phyloP scores from a whole-genome alignment of 1,284 basidiomycete genomes.

The Microbotryum intermedium region DNA sequence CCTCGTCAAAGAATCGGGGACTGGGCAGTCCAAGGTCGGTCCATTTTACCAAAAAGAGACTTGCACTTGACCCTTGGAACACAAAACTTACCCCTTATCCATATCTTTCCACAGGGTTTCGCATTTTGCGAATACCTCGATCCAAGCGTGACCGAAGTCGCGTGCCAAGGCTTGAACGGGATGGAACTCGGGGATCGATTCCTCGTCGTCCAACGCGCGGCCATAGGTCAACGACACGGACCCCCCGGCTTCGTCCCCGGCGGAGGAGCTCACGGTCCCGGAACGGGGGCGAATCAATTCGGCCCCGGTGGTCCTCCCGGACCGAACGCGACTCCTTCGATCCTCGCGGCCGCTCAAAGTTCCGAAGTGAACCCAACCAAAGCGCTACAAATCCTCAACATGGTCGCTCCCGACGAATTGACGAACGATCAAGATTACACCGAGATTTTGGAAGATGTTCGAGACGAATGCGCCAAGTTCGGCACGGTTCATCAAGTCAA shows the following conservation, averaged over 20 bases:
- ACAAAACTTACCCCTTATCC: too few relatives aligned
- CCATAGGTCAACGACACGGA: constrained; percentile 60
- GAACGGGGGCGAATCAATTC: constrained; percentile 37
- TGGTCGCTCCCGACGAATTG: constrained; percentile 93
- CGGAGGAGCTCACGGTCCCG: constrained; percentile 31
- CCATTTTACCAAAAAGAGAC: neutral
- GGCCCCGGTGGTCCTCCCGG: constrained; percentile 31
- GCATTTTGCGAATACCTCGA: constrained; percentile 99
- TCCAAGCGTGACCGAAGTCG: constrained; percentile 77
- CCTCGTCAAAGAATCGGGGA: constrained; percentile 85
- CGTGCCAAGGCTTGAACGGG: constrained; percentile 89
- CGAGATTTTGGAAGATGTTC: constrained; percentile 90
- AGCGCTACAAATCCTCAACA: constrained; percentile 95
- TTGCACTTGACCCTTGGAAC: neutral
- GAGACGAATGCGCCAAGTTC: constrained; percentile 79
- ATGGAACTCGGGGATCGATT: constrained; percentile 97
- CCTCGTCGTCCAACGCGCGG: constrained; percentile 91
- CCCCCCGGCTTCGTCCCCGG: constrained; percentile 44
- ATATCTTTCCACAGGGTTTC: constrained; percentile 63
- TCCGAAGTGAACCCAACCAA: constrained; percentile 52
- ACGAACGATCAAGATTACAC: constrained; percentile 83
- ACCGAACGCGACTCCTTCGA: constrained; percentile 14
- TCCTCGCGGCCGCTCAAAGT: constrained; percentile 38
- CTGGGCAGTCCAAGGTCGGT: constrained; percentile 74
- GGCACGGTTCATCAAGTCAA: constrained; percentile 75